These are phyloP conservation scores for Leccinum pallidistipes DNA, from an alignment of 1,284 basidiomycete species.

Conservation along the genomic window DNA sequence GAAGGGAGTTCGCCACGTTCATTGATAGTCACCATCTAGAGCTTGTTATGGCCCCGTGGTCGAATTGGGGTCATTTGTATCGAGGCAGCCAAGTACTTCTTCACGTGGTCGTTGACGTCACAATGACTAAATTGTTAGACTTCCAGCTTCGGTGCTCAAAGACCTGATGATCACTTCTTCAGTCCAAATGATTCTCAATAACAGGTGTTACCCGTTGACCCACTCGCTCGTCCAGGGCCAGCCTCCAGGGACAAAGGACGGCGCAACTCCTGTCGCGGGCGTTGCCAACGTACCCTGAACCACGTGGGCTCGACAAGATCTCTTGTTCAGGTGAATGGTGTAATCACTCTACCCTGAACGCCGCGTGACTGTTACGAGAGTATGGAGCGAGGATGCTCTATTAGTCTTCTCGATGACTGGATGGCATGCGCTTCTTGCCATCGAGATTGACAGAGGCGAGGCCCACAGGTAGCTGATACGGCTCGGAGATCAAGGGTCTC, in stretches of 20 bases:
- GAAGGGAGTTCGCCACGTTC: not conserved
- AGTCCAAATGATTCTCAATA: not conserved
- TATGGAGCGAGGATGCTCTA: not conserved
- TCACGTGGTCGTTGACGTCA: not conserved
- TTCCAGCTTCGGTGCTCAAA: not conserved
- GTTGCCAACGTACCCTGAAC: not conserved
- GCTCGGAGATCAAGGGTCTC: not conserved
- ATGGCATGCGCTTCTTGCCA: not conserved
- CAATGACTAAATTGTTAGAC: not conserved
- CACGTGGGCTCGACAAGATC: not conserved
- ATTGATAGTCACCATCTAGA: not conserved
- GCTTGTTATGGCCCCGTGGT: not conserved
- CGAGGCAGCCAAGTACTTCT: not conserved
- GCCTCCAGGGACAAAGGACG: not conserved
- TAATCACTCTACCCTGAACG: not conserved
- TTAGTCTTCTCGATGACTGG: not conserved
- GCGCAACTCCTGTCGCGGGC: not conserved
- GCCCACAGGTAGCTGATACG: not conserved
- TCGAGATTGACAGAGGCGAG: not conserved
- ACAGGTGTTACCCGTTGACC: not conserved
- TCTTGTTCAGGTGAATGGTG: not conserved
- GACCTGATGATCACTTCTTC: not conserved
- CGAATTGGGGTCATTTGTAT: not conserved
- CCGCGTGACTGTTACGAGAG: not conserved
- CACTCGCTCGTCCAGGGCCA: not conserved